A percentile compares a stretch with the other conserved stretches of the same genome.
These are phyloP conservation scores for Cronartium ribicola DNA, from an alignment of 1,284 basidiomycete genomes.

Conservation along the genomic window DNA sequence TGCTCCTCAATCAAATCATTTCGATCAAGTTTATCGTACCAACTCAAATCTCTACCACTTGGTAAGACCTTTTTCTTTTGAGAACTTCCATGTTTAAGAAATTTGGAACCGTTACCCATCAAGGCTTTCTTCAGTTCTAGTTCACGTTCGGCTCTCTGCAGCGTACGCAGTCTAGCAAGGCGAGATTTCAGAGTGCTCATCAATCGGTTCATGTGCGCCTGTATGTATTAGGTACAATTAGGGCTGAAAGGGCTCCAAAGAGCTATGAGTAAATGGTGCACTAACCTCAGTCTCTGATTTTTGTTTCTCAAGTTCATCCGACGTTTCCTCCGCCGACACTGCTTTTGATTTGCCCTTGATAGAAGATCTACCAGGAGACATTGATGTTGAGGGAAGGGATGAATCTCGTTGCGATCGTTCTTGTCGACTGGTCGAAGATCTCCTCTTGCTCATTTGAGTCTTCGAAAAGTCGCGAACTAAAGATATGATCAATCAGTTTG, in stretches of 20 bases:
- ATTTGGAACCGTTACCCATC: conserved; percentile 41
- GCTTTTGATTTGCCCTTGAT: background rate
- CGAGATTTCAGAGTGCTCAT: conserved; percentile 18
- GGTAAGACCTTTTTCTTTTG: background rate
- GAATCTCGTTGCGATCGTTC: background rate
- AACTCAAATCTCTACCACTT: conserved; percentile 34
- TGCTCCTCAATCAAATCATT: conserved; percentile 35
- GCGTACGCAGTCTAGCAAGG: conserved; percentile 11
- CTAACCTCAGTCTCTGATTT: background rate
- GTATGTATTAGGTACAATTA: background rate
- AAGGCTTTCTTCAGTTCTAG: conserved; percentile 25
- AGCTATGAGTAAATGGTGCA: background rate
- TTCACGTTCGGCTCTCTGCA: conserved; percentile 37
- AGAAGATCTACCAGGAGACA: background rate
- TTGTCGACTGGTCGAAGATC: background rate
- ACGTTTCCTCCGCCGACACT: background rate
- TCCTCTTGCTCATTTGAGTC: background rate
- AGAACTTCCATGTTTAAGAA: conserved; percentile 5
- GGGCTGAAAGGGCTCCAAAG: background rate
- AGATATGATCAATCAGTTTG: background rate
- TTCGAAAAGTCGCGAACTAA: conserved; percentile 5
- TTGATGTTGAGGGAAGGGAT: background rate
- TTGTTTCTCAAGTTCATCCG: background rate
- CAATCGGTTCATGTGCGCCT: conserved; percentile 30
- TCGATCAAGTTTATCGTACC: conserved; percentile 41